Percentiles rank a stretch among this genome's conserved stretches.
phyloP scores from a whole-genome alignment of 371 early-diverging fungal species.

The Apophysomyces trapeziformis region DNA sequence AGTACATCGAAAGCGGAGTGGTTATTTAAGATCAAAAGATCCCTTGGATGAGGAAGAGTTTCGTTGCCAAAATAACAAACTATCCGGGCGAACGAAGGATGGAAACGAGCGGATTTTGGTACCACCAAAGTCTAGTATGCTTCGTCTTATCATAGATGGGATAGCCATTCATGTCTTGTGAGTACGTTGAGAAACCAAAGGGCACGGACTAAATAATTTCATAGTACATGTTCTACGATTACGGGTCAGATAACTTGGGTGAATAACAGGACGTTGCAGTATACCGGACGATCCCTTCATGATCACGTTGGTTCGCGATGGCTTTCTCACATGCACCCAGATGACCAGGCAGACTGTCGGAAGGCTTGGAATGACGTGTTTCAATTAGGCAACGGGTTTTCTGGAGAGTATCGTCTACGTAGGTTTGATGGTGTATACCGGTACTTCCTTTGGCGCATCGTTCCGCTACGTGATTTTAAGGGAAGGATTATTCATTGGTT shows the following conservation, averaged over 20 bases:
- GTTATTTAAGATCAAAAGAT: neutral
- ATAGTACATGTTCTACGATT: conserved; percentile 58
- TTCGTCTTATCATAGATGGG: conserved; percentile 66
- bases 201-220: neutral
- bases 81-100: conserved; percentile 8
- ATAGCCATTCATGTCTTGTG: conserved; percentile 71
- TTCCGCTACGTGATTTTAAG: conserved; percentile 62
- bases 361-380: conserved; percentile 60
- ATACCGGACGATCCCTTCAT: conserved; percentile 50
- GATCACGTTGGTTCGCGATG: conserved; percentile 61
- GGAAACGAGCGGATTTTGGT: conserved; percentile 40
- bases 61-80: conserved; percentile 24
- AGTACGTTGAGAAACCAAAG: conserved; percentile 20
- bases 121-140: conserved; percentile 56
- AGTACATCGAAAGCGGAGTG: neutral
- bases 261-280: conserved; percentile 63
- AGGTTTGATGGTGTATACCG: conserved; percentile 67
- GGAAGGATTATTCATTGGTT: conserved; percentile 69
- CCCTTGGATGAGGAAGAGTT: conserved; percentile 28
- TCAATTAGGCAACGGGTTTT: conserved; percentile 60
- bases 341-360: conserved; percentile 52
- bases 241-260: conserved; percentile 68
- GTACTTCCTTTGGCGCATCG: conserved; percentile 64
- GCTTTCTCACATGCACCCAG: conserved; percentile 62
- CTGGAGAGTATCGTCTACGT: conserved; percentile 62